Evolutionary conservation across 1,284 basidiomycete species (phyloP).

Genomic region (Malassezia sympodialis): DNA sequence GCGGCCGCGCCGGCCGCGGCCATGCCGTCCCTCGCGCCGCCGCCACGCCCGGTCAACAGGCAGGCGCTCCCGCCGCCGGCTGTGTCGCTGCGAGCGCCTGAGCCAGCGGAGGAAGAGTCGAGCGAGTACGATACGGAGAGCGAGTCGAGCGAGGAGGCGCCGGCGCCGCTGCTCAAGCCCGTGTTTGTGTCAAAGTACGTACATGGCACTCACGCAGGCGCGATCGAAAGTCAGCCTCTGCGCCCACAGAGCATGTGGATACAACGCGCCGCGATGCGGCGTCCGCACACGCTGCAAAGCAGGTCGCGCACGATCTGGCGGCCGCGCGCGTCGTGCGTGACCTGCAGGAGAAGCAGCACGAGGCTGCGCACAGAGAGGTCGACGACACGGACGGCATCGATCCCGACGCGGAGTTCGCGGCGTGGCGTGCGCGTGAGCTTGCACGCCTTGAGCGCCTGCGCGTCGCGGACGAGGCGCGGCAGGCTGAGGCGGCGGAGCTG

Average conservation of each 20-base stretch:
- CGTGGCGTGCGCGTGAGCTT: slow-evolving; percentile 86
- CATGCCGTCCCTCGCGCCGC: slow-evolving; percentile 8
- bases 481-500: slow-evolving; percentile 76
- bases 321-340: slow-evolving; percentile 75
- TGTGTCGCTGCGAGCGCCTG: not conserved
- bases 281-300: slow-evolving; percentile 54
- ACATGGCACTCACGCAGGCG: slow-evolving; percentile 53
- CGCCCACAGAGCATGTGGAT: not conserved
- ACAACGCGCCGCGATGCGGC: slow-evolving; percentile 12
- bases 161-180: slow-evolving; percentile 63
- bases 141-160: slow-evolving; percentile 33
- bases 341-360: slow-evolving; percentile 74
- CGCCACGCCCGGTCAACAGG: not conserved
- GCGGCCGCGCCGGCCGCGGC: slow-evolving; percentile 2
- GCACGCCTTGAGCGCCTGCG: slow-evolving; percentile 81
- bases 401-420: slow-evolving; percentile 81
- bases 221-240: slow-evolving; percentile 48
- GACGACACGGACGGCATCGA: slow-evolving; percentile 93
- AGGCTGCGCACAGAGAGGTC: slow-evolving; percentile 66
- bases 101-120: not conserved
- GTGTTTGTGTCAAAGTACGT: slow-evolving; percentile 80
- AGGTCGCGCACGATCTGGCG: slow-evolving; percentile 72
- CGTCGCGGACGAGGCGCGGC: slow-evolving; percentile 65
- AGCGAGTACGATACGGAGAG: slow-evolving; percentile 57
- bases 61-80: slow-evolving; percentile 5